Evolutionary conservation across 805 yeast species (phyloP).

Genomic region (Wickerhamiella siamensis): DNA sequence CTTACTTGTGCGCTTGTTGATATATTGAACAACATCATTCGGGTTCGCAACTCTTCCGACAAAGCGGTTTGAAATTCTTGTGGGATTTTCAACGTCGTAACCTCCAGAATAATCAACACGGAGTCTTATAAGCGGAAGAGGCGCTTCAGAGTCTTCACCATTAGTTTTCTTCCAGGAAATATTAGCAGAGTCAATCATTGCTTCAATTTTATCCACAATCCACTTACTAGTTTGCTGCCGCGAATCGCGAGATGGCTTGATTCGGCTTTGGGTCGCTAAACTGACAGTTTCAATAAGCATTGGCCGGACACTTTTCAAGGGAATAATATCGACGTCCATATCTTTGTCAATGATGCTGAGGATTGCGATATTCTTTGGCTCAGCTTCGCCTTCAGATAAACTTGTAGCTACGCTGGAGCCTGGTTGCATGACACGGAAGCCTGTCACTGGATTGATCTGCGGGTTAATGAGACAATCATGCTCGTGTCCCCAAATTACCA

Average conservation of each 20-base stretch:
- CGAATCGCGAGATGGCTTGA: slow-evolving; percentile 7
- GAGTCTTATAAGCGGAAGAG: slow-evolving; percentile 68
- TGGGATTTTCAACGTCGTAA: slow-evolving; percentile 79
- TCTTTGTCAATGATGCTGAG: slow-evolving; percentile 46
- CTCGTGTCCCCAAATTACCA: slow-evolving; percentile 95
- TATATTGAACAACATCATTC: slow-evolving; percentile 66
- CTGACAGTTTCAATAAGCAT: slow-evolving; percentile 58
- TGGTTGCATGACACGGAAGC: slow-evolving; percentile 73
- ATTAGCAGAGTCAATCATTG: slow-evolving; percentile 46
- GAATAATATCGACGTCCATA: slow-evolving; percentile 44
- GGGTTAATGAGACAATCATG: slow-evolving; percentile 82
- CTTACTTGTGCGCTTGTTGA: slow-evolving; percentile 33
- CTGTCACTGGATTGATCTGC: slow-evolving; percentile 35
- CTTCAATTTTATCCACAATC: slow-evolving; percentile 50
- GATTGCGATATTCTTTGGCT: slow-evolving; percentile 59
- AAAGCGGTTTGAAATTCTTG: slow-evolving; percentile 78
- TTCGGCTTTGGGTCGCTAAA: slow-evolving; percentile 31
- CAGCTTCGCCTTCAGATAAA: slow-evolving; percentile 69
- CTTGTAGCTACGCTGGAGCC: slow-evolving; percentile 93
- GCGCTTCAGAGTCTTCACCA: slow-evolving; percentile 30
- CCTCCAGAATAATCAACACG: slow-evolving; percentile 85
- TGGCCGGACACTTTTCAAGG: slow-evolving; percentile 63
- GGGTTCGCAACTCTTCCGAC: slow-evolving; percentile 84
- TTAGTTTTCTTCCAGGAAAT: slow-evolving; percentile 31
- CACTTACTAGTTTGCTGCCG: slow-evolving; percentile 42